Conservation (phyloP, 257 asterid species). For the Capsicum rhomboideum region DNA sequence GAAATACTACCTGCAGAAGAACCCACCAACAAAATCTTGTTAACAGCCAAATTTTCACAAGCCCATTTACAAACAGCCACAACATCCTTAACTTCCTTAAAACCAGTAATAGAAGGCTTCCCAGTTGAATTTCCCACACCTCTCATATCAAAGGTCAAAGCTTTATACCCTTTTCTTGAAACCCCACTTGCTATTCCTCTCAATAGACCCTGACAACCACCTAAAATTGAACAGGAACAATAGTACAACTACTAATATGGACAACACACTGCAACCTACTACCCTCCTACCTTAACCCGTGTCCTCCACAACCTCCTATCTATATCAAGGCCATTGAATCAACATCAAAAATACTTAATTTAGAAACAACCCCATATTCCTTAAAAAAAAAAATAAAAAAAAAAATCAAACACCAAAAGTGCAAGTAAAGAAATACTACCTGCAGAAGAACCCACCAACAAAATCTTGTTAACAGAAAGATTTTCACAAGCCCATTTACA, state of each 20-base stretch:
- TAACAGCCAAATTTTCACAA: constrained; percentile 11
- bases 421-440: constrained; percentile 16
- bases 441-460: constrained; percentile 50
- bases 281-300: neutral
- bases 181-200: constrained; percentile 39
- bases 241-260: neutral
- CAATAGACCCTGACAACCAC: constrained; percentile 35
- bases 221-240: neutral
- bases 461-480: constrained; percentile 13
- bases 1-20: constrained; percentile 46
- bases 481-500: constrained; percentile 35
- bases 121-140: constrained; percentile 49
- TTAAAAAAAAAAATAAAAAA: neutral
- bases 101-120: constrained; percentile 36
- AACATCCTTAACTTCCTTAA: constrained; percentile 32
- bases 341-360: neutral
- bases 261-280: neutral
- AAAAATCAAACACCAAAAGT: neutral
- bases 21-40: constrained; percentile 33
- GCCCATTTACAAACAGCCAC: constrained; percentile 49
- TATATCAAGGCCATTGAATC: neutral
- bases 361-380: neutral
- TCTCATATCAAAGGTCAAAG: constrained; percentile 51
- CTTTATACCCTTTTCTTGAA: constrained; percentile 37
- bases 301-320: no score